phyloP scores from a whole-genome alignment of 2,329 filamentous ascomycete genomes.

The Diaporthe batatas region DNA sequence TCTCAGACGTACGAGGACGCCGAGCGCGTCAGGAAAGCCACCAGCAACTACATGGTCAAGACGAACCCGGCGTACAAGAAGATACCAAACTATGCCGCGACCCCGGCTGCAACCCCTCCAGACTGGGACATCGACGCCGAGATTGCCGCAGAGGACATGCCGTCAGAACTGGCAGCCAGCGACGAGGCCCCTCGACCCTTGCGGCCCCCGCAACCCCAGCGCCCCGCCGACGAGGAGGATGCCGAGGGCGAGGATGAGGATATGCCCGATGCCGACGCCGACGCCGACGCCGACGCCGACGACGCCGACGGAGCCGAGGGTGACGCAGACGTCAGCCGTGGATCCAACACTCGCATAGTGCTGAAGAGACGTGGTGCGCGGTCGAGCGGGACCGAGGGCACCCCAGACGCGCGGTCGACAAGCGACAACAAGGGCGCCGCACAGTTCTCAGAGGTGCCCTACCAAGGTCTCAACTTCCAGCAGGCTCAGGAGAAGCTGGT shows the following conservation, averaged over 20 bases:
- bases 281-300: conserved; percentile 50
- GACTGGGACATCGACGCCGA: conserved; percentile 52
- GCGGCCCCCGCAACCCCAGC: conserved; percentile 27
- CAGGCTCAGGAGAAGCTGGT: conserved; percentile 89
- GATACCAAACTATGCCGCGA: conserved; percentile 74
- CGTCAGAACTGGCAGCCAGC: conserved; percentile 34
- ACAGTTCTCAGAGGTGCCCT: conserved; percentile 69
- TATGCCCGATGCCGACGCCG: conserved; percentile 48
- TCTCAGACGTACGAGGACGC: conserved; percentile 85
- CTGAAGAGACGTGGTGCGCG: conserved; percentile 45
- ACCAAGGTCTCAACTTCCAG: conserved; percentile 82
- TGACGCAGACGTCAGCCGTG: conserved; percentile 46
- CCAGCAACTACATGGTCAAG: conserved; percentile 90
- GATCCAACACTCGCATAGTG: conserved; percentile 41
- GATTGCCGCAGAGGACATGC: conserved; percentile 36
- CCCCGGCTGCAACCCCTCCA: conserved; percentile 80
- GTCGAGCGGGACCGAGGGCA: conserved; percentile 48
- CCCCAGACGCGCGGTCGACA: conserved; percentile 46
- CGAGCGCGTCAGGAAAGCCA: conserved; percentile 86
- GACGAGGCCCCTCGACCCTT: conserved; percentile 29
- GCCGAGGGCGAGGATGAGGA: conserved; percentile 48
- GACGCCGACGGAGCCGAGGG: conserved; percentile 46
- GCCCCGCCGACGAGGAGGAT: conserved; percentile 42
- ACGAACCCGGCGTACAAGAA: conserved; percentile 85
- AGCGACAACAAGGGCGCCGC: conserved; percentile 59